phyloP scores from a whole-genome alignment of 1,284 basidiomycete species.

The Entoloma clypeatum region DNA sequence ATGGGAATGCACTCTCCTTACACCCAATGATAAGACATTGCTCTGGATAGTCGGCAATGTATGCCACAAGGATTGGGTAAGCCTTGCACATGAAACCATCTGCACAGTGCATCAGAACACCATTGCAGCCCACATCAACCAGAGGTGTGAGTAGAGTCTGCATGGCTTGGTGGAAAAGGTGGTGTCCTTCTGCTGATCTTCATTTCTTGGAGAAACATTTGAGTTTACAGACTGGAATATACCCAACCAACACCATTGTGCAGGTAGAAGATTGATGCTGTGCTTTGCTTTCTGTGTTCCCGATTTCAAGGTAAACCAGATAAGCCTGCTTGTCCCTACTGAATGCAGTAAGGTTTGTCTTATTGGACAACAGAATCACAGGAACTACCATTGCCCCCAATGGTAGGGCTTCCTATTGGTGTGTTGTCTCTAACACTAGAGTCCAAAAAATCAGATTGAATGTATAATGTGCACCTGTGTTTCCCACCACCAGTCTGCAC shows the following conservation, averaged over 20 bases:
- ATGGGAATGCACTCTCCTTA: conserved; percentile 29
- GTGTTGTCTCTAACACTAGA: too few species aligned
- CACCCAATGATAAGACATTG: conserved; percentile 34
- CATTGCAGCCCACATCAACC: conserved; percentile 26
- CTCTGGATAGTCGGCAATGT: conserved; percentile 41
- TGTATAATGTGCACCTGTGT: too few species aligned
- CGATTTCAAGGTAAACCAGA: too few species aligned
- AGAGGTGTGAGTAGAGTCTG: conserved; percentile 26
- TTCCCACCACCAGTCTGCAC: too few species aligned
- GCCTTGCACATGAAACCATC: conserved; percentile 30
- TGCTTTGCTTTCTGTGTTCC: conserved; percentile 27
- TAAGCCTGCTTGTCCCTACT: too few species aligned
- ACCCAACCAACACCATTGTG: conserved; percentile 33
- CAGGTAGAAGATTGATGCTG: too few species aligned
- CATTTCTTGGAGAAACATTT: conserved; percentile 26
- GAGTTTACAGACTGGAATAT: conserved; percentile 42
- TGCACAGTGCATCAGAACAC: conserved; percentile 30
- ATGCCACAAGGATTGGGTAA: conserved; percentile 35
- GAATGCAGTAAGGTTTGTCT: too few species aligned
- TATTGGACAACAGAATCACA: too few species aligned
- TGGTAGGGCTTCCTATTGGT: too few species aligned
- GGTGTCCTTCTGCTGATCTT: conserved; percentile 16
- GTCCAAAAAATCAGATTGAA: too few species aligned
- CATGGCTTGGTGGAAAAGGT: conserved; percentile 40
- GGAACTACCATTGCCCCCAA: too few species aligned